Conservation (phyloP, 331 rosid species). For the Cydonia oblonga region DNA sequence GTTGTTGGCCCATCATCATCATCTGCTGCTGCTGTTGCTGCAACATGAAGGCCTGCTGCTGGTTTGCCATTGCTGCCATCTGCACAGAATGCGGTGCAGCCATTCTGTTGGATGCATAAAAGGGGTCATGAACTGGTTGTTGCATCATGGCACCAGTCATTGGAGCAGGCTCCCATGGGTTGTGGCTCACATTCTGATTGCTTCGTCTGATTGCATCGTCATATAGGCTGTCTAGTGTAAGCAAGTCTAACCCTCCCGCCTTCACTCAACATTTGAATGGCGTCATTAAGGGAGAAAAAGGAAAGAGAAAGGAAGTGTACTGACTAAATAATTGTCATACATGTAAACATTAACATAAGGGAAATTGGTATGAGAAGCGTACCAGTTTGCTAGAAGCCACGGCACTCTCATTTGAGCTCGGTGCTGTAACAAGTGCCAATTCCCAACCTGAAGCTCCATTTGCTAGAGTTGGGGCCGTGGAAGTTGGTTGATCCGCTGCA, state of each 20-base stretch:
- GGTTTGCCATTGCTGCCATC: conserved; percentile 86
- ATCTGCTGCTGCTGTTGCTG: conserved; percentile 45
- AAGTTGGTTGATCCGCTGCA: conserved; percentile 50
- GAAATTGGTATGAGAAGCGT: conserved; percentile 7
- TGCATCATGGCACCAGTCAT: conserved; percentile 44
- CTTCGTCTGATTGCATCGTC: conserved; percentile 89
- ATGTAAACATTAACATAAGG: neutral
- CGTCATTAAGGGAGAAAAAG: neutral
- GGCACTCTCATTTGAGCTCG: conserved; percentile 78
- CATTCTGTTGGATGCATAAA: conserved; percentile 50
- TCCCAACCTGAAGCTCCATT: conserved; percentile 86
- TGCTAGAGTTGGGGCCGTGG: conserved; percentile 42
- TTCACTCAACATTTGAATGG: conserved; percentile 15
- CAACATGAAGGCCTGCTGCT: conserved; percentile 74
- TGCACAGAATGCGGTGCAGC: conserved; percentile 84
- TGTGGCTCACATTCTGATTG: conserved; percentile 78
- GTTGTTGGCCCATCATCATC: conserved; percentile 80
- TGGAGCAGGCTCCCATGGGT: conserved; percentile 85
- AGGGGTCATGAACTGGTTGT: conserved; percentile 69
- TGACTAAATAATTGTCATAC: neutral
- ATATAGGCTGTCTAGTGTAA: conserved; percentile 89
- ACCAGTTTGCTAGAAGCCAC: conserved; percentile 77
- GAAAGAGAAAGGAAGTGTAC: neutral
- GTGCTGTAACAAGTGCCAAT: conserved; percentile 86
- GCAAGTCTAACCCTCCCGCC: conserved; percentile 96